A percentile compares a stretch with the other conserved stretches of the same genome.
phyloP scores from a whole-genome alignment of 768 basidiomycete species.

The Mycena latifolia region DNA sequence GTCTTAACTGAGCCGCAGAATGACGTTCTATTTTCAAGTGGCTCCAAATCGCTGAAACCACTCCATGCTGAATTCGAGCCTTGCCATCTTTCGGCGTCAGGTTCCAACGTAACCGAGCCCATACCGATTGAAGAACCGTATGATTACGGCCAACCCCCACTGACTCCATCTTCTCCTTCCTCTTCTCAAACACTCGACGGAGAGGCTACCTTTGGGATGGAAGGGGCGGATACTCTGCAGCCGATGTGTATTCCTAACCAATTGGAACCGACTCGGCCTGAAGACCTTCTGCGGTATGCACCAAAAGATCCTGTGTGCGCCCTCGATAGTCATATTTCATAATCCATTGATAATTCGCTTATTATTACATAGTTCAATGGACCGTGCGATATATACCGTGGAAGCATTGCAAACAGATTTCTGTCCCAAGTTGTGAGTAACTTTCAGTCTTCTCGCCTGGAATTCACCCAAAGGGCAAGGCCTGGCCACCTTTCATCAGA shows the following conservation, averaged over 20 bases:
- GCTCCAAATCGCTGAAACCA: no score
- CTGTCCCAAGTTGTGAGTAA: neutral
- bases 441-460: neutral
- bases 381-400: constrained; percentile 1
- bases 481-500: constrained; percentile 28
- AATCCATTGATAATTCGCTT: neutral
- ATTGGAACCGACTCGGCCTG: constrained; percentile 8
- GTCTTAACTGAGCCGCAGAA: neutral
- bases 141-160: neutral
- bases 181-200: neutral
- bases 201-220: neutral
- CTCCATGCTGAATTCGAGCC: no score
- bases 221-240: constrained; percentile 7
- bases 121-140: no score
- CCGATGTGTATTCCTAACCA: neutral
- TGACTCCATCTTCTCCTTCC: neutral
- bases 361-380: neutral
- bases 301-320: constrained; percentile 3
- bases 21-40: neutral
- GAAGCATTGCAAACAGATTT: constrained; percentile 7
- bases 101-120: neutral
- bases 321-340: neutral
- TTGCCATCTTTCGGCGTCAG: neutral
- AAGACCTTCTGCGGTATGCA: neutral
- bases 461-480: neutral